Percentiles rank a stretch among this genome's conserved stretches.
phyloP scores from a whole-genome alignment of 495 filamentous ascomycete genomes.

The Neurospora sp. region DNA sequence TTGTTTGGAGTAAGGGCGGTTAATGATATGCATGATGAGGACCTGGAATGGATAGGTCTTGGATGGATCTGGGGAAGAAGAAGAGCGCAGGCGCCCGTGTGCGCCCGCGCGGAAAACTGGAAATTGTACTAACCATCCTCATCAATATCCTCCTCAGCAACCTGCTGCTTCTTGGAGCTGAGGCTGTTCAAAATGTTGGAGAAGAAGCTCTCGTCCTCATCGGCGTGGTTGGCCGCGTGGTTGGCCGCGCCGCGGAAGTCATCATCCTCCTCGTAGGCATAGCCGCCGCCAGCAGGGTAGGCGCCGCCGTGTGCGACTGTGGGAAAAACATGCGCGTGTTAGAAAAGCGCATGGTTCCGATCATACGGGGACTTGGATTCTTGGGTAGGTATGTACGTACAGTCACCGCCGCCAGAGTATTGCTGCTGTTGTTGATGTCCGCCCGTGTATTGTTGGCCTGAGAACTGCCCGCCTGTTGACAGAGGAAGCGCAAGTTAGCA shows the following conservation, averaged over 20 bases:
- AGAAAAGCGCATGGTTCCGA: neutral
- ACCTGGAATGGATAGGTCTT: neutral
- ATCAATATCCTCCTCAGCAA: conserved; percentile 46
- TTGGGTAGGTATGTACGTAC: conserved; percentile 3
- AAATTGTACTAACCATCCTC: conserved; percentile 36
- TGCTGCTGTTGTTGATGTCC: neutral
- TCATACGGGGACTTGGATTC: neutral
- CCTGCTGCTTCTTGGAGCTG: conserved; percentile 36
- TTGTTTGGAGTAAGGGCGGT: neutral
- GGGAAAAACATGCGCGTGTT: neutral
- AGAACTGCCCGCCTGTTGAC: neutral
- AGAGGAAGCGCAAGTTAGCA: neutral
- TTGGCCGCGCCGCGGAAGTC: conserved; percentile 42
- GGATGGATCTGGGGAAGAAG: neutral
- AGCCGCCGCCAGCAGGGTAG: conserved; percentile 30
- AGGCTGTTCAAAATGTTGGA: conserved; percentile 37
- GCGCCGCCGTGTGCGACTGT: conserved; percentile 29
- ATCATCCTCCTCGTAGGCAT: conserved; percentile 26
- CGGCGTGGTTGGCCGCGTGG: conserved; percentile 42
- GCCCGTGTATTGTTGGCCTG: neutral
- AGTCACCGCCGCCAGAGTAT: neutral
- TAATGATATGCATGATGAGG: neutral
- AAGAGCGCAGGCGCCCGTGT: too few relatives aligned
- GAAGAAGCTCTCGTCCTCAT: conserved; percentile 45
- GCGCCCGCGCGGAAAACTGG: neutral